These are phyloP conservation scores for Stylonectria norvegica DNA, from an alignment of 2,329 filamentous ascomycete species.

Conservation along the genomic window DNA sequence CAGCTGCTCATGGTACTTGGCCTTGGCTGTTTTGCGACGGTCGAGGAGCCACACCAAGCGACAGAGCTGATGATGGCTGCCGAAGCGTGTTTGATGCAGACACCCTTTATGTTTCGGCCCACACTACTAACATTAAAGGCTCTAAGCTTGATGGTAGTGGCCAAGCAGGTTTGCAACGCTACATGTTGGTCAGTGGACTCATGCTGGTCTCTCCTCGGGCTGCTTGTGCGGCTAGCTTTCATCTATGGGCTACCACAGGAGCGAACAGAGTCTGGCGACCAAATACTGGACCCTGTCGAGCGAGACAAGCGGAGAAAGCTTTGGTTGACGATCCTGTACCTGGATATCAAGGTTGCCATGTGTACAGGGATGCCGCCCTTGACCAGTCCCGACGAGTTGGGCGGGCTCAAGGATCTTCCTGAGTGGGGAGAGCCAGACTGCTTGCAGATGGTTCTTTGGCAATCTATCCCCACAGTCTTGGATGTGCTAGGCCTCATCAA, in stretches of 20 bases:
- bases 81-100: slow-evolving; percentile 37
- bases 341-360: slow-evolving; percentile 36
- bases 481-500: slow-evolving; percentile 32
- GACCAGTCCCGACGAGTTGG: slow-evolving; percentile 31
- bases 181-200: slow-evolving; percentile 38
- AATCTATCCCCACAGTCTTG: slow-evolving; percentile 31
- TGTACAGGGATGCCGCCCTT: slow-evolving; percentile 35
- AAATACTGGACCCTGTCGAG: slow-evolving; percentile 23
- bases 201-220: slow-evolving; percentile 33
- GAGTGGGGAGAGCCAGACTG: slow-evolving; percentile 27
- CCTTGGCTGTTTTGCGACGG: slow-evolving; percentile 31
- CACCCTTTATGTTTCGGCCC: slow-evolving; percentile 37
- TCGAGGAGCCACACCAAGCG: slow-evolving; percentile 31
- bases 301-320: slow-evolving; percentile 29
- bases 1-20: slow-evolving; percentile 36
- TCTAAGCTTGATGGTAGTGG: slow-evolving; percentile 33
- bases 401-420: slow-evolving; percentile 22
- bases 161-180: slow-evolving; percentile 36
- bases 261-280: slow-evolving; percentile 18
- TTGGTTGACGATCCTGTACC: slow-evolving; percentile 36
- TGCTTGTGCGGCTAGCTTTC: slow-evolving; percentile 33
- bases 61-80: slow-evolving; percentile 37
- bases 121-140: slow-evolving; percentile 31
- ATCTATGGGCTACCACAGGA: slow-evolving; percentile 35
- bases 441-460: slow-evolving; percentile 32